Base-by-base conservation (phyloP, 1,139 yeast species). In the Yamadazyma epiphylla region DNA sequence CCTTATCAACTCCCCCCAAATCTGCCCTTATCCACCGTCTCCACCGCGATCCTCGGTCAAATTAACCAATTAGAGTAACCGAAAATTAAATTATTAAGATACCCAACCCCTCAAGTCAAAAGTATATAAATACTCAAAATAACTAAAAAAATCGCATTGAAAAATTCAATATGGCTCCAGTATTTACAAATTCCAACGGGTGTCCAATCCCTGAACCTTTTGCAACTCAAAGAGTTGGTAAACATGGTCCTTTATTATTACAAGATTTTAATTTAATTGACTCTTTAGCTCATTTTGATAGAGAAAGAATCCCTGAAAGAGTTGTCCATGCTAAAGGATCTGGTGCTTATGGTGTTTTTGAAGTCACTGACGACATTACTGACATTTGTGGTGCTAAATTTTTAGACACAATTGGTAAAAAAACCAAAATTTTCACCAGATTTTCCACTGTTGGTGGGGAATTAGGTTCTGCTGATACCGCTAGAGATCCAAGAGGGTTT, bases 381-480 rank as follows among this genome's bases (percentile, higher is more conserved):
- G 95, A 86, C 55, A 52, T 86, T 37, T 75, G 84, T 48, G 65
- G 68, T 39, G 80, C 95, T 29, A 77, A 77, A 35, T 83, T 86
- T 55, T 72, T 84, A 46, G 78, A 74, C 56, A 67, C 77, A 30
- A 67, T 78, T 30, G 95, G 95, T 51, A 81, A 81, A 64, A 82
- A 80, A 64, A 82, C 91, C 46, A 74, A 72, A 51, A 66, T 77
- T 41, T 72, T 84, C 48, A 76, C 87, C 32, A 74, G 95, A 53
- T 86, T 85, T 65, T 82, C 94, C 46, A 84, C 94, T 28, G 95
- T 86, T 33, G 94, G 94, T 48, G 95, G 95, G 44, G 95, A 86
- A 61, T 61, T 63, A 38, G 95, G 94, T 34, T 75, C 88, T 30
- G 78, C 95, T 24, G 95, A 86, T 56, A 69, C 91, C 26, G 91